Evolutionary conservation across 2,329 filamentous ascomycete genomes (phyloP).

Genomic region (Onygena corvina): DNA sequence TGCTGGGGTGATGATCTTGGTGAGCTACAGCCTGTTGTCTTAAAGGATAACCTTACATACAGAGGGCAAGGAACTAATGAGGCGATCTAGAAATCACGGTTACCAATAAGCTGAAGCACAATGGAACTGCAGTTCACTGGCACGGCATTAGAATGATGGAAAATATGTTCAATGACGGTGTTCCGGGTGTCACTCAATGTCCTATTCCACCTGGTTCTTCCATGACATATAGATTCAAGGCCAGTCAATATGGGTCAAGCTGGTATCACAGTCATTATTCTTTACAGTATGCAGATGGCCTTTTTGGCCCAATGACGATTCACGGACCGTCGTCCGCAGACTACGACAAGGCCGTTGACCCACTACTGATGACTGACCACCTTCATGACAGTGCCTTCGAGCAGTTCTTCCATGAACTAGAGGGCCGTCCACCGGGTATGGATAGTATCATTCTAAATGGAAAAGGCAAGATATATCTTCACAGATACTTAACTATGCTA

Average conservation of each 20-base stretch:
- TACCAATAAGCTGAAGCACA: slow-evolving; percentile 12
- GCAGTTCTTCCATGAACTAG: slow-evolving; percentile 10
- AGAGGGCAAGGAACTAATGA: neutral
- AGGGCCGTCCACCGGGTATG: slow-evolving; percentile 11
- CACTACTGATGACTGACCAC: slow-evolving; percentile 28
- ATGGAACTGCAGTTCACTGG: slow-evolving; percentile 17
- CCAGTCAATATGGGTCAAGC: slow-evolving; percentile 22
- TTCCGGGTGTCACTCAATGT: slow-evolving; percentile 29
- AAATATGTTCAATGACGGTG: slow-evolving; percentile 24
- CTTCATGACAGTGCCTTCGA: slow-evolving; percentile 13
- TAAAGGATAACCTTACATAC: neutral
- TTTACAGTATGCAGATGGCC: slow-evolving; percentile 22
- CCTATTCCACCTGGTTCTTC: slow-evolving; percentile 26
- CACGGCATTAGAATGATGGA: slow-evolving; percentile 26
- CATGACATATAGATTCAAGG: slow-evolving; percentile 26
- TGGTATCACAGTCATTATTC: slow-evolving; percentile 27
- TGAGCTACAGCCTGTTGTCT: neutral
- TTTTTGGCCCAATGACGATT: slow-evolving; percentile 27
- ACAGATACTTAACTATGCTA: neutral
- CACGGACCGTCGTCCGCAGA: slow-evolving; percentile 30
- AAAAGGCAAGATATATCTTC: slow-evolving; percentile 10
- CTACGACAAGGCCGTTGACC: slow-evolving; percentile 29
- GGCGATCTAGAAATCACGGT: slow-evolving; percentile 12
- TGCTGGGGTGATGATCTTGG: slow-evolving; percentile 15
- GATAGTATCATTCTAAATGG: slow-evolving; percentile 19